Evolutionary conservation across 2,329 filamentous ascomycete genomes (phyloP), one percentile per base, ranked within the genome.

Genomic region (Neocucurbitaria cava): DNA sequence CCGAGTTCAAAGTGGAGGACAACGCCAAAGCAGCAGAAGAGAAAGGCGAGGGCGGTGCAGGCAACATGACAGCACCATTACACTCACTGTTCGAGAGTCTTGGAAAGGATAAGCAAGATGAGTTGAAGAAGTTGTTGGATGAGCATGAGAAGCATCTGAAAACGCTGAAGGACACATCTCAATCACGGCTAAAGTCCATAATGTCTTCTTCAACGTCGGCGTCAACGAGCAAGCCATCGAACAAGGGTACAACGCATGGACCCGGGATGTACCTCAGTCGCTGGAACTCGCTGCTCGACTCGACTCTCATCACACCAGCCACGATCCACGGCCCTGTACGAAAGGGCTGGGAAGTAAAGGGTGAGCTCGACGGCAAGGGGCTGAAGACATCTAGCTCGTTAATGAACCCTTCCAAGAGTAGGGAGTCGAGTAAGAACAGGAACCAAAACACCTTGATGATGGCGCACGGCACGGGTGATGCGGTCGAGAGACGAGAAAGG

Each of bases 241-340:
- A 45, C n/a, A 49, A 47, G 13, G 68, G 72, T 3, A 79, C 77
- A 31, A 82, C 83, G 48, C 81, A 80, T 21, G 89, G 89, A 0
- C 89, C 90, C 0, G 90, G 90, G 1, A 84, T 89, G 42, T 93
- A 89, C 68, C 82, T 92, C 21, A 81, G 85, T 1, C 83, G 86
- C 45, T 93, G 90, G 90, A 88, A 92, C 69, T 79, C 83, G 0
- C 78, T 92, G 6, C 78, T 93, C 3, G 87, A 92, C 68, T 78
- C 82, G n/a, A 90, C 90, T 0, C 72, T 82, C 41, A 87, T 93
- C 56, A 89, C 88, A 1, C 89, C 90, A 0, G 81, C 77, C 0
- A 79, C 76, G 1, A 72, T 79, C 0, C 68, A 75, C 1, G 87
- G 88, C 0, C 77, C 79, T 1, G 72, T 88, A 0, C 80, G 89